phyloP scores from a whole-genome alignment of 495 filamentous ascomycete genomes.

The Aspergillus heteromorphus region DNA sequence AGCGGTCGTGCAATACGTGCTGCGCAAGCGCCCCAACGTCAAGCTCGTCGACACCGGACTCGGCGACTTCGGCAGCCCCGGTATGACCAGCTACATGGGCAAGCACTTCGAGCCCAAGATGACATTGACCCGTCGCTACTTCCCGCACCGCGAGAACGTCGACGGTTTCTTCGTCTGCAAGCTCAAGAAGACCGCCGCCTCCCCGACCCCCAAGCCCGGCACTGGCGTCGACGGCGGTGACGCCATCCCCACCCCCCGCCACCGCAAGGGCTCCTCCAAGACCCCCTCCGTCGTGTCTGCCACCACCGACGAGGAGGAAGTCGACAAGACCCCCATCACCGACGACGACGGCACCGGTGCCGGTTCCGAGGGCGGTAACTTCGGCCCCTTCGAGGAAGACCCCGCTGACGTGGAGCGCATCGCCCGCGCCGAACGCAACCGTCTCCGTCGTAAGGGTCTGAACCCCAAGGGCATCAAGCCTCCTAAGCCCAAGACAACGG shows the following conservation, averaged over 20 bases:
- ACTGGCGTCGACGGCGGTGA: conserved; percentile 21
- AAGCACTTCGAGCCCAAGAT: conserved; percentile 85
- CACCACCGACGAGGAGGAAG: conserved; percentile 20
- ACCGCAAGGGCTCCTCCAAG: conserved; percentile 13
- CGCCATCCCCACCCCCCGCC: conserved; percentile 13
- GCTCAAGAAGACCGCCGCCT: conserved; percentile 85
- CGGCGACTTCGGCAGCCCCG: conserved; percentile 80
- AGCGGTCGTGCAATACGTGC: conserved; percentile 85
- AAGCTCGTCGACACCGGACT: conserved; percentile 89
- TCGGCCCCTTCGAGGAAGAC: conserved; percentile 63
- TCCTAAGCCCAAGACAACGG: conserved; percentile 37
- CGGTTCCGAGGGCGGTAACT: conserved; percentile 42
- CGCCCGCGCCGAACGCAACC: conserved; percentile 51
- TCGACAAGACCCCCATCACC: conserved; percentile 46
- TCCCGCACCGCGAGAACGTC: conserved; percentile 93
- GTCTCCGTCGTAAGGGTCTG: conserved; percentile 59
- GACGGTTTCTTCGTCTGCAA: conserved; percentile 99
- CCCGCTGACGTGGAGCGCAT: conserved; percentile 55
- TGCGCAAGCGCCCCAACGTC: conserved; percentile 87
- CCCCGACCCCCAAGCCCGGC: conserved; percentile 49
- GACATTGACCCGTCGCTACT: conserved; percentile 81
- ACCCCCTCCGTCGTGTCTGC: conserved; percentile 18
- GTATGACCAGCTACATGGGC: conserved; percentile 80
- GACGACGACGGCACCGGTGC: conserved; percentile 31
- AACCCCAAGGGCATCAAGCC: conserved; percentile 53